These are phyloP conservation scores for Umbilicus rupestris DNA, from an alignment of 164 flowering plant species.

Conservation along the genomic window DNA sequence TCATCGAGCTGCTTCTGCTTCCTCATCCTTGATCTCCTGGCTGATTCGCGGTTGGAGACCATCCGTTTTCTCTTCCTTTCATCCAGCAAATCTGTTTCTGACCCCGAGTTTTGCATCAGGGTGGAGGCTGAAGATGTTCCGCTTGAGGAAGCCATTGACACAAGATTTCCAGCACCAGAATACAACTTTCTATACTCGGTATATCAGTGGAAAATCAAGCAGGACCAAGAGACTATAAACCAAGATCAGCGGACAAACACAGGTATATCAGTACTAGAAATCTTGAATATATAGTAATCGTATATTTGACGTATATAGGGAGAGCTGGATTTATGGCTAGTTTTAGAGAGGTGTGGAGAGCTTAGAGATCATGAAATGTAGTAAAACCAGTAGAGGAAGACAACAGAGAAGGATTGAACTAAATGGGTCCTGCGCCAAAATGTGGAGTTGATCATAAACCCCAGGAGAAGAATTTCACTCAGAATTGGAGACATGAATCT, in stretches of 20 bases:
- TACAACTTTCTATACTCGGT: not conserved
- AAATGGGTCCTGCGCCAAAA: conserved; percentile 41
- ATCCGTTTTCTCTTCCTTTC: conserved; percentile 38
- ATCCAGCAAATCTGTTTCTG: conserved; percentile 28
- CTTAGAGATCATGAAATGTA: conserved; percentile 26
- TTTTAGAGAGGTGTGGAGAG: not conserved
- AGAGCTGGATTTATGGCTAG: not conserved
- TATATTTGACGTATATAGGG: not conserved
- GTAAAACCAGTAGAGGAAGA: conserved; percentile 53
- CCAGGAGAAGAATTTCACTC: conserved; percentile 35
- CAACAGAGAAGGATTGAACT: conserved; percentile 59
- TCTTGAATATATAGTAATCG: not conserved
- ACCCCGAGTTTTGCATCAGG: conserved; percentile 25
- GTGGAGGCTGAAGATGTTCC: conserved; percentile 26
- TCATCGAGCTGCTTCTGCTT: conserved; percentile 43
- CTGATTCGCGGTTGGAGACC: conserved; percentile 41
- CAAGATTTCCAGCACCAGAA: not conserved
- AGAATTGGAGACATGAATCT: conserved; percentile 49
- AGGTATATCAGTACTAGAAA: not conserved
- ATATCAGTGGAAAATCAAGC: not conserved
- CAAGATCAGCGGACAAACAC: not conserved
- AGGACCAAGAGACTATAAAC: conserved; percentile 16
- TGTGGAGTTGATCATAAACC: conserved; percentile 37
- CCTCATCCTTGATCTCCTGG: conserved; percentile 39
- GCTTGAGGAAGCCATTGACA: conserved; percentile 29